Evolutionary conservation across 2,329 filamentous ascomycete genomes (phyloP), one percentile per base, ranked within the genome.

Genomic region (Ophiobolus disseminans): DNA sequence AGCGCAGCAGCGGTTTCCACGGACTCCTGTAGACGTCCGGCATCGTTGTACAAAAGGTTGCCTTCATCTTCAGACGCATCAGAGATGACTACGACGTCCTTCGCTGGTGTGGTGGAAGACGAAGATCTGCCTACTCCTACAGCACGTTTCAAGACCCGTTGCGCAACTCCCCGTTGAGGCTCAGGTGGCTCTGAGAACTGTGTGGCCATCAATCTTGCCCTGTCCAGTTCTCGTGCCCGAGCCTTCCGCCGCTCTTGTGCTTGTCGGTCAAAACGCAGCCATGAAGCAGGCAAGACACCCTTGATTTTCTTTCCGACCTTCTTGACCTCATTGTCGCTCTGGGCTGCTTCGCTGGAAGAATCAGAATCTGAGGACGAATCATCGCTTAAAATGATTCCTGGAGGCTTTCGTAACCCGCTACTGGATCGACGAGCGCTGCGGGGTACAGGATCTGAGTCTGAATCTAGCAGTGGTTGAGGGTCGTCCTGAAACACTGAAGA

Each of bases 271-370:
- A 80, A 72, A 40, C 73, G 77, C 40, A 80, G 58, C 76, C 77
- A 80, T 1, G 78, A 80, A 22, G 78, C 78, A 20, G 78, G 78
- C 14, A 80, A 60, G 6, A 80, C 78, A 10, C 78, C 78, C 62
- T 68, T 76, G 38, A 80, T 80, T 28, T 71, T 73, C 44, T 69
- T 76, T 8, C 68, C 63, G 31, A 74, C 73, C 25, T 66, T 57
- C 34, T 58, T 59, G 10, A 78, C 45, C 40, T 67, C 68, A 5
- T 48, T 55, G 13, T 72, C 65, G 20, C 60, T 66, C 5, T 65
- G 58, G 32, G 73, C 69, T 4, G 66, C 58, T 16, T 72, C 65
- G 21, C 59, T 60, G 4, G 61, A 62, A 20, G 56, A 55, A 6
- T 60, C 56, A 10, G 56, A 50, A 10, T 45, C 55, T 4, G 60